These are phyloP conservation scores for Spirogloea muscicola DNA, from an alignment of 139 green algal genomes.

Conservation along the genomic window DNA sequence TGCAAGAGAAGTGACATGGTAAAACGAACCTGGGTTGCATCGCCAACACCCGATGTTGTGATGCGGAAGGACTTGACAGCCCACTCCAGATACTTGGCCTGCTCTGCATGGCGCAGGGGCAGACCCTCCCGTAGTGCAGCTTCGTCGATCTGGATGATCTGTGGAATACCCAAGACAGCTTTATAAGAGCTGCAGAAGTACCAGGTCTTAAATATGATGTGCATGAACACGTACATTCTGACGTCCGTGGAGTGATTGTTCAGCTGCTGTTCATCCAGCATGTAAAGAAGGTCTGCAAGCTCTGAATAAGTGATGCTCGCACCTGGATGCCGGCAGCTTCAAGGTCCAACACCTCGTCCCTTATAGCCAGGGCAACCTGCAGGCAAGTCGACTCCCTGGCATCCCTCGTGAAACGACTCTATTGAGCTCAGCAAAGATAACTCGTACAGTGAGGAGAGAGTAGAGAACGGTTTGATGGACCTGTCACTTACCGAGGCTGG, in stretches of 20 bases:
- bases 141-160: conserved; percentile 73
- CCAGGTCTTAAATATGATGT: no score
- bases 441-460: no score
- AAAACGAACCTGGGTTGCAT: conserved; percentile 15
- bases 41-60: conserved; percentile 2
- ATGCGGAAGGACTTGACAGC: conserved; percentile 77
- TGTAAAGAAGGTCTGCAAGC: no score
- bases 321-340: conserved; percentile 73
- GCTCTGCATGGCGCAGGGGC: conserved; percentile 70
- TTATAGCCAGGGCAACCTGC: conserved; percentile 77
- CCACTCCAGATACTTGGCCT: conserved; percentile 77
- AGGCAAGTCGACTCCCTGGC: conserved; percentile 58
- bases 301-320: no score
- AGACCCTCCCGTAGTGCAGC: conserved; percentile 86
- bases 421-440: no score
- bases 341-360: conserved; percentile 78
- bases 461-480: no score
- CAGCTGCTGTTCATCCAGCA: no score
- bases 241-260: no score
- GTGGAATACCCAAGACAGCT: no score
- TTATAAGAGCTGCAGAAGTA: no score
- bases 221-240: no score
- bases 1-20: neutral
- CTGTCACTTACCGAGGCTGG: conserved; percentile 64
- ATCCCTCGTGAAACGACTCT: no score